These are phyloP conservation scores for Rugosomyces carneus DNA, from an alignment of 1,284 basidiomycete species.

Conservation along the genomic window DNA sequence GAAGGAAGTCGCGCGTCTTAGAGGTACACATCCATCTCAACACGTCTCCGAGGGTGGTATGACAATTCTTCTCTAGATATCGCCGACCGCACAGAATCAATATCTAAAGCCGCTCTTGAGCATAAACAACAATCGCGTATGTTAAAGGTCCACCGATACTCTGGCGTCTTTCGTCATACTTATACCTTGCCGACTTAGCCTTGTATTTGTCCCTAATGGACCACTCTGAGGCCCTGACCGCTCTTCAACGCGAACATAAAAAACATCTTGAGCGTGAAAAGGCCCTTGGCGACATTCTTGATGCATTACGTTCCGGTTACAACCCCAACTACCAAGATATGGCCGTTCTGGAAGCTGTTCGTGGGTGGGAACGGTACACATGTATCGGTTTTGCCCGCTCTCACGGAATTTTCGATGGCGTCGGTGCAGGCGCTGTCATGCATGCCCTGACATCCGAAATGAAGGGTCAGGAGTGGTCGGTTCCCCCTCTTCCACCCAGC, in stretches of 20 bases:
- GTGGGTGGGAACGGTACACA: slow-evolving; percentile 71
- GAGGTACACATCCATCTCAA: slow-evolving; percentile 37
- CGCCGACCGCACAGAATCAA: slow-evolving; percentile 61
- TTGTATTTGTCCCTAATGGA: slow-evolving; percentile 73
- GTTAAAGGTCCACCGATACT: slow-evolving; percentile 23
- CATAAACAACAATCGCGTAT: slow-evolving; percentile 81
- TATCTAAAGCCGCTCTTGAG: slow-evolving; percentile 71
- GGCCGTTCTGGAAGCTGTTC: slow-evolving; percentile 95
- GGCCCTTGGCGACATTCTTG: slow-evolving; percentile 80
- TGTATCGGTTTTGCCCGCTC: slow-evolving; percentile 35
- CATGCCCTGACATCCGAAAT: slow-evolving; percentile 33
- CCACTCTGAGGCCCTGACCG: slow-evolving; percentile 73
- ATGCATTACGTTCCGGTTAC: slow-evolving; percentile 78
- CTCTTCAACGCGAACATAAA: slow-evolving; percentile 67
- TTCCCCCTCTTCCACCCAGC: slow-evolving; percentile 25
- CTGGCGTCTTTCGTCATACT: slow-evolving; percentile 20
- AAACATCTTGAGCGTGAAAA: slow-evolving; percentile 72
- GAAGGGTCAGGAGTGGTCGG: slow-evolving; percentile 26
- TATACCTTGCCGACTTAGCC: slow-evolving; percentile 38
- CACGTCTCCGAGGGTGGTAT: not conserved
- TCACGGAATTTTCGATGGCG: slow-evolving; percentile 36
- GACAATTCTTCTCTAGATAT: slow-evolving; percentile 42
- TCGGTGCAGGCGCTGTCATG: slow-evolving; percentile 30
- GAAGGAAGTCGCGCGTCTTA: slow-evolving; percentile 63
- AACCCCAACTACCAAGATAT: slow-evolving; percentile 99